Percentiles rank a stretch among this genome's conserved stretches.
Evolutionary conservation across 805 yeast genomes (phyloP).

Genomic region (Metschnikowia chrysomelidarum): DNA sequence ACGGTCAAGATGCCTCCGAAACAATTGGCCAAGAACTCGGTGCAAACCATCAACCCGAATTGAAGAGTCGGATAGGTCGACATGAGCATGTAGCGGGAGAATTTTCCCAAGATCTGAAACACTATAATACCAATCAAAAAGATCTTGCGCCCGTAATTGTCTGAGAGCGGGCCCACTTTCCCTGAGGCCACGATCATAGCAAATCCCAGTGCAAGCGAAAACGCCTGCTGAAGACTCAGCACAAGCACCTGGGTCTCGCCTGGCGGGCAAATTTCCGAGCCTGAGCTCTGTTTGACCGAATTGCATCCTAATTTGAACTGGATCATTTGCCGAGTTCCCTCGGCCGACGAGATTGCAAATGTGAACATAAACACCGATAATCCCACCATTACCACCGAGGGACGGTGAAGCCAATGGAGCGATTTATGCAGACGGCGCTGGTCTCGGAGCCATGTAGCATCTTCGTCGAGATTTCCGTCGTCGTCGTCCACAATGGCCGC

Average conservation of each 20-base stretch:
- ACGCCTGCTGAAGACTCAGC: conserved; percentile 50
- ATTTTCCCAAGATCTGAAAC: conserved; percentile 23
- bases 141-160: conserved; percentile 36
- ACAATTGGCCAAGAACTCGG: conserved; percentile 45
- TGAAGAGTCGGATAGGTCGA: conserved; percentile 27
- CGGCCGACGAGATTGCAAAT: conserved; percentile 38
- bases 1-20: conserved; percentile 65
- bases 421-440: conserved; percentile 43
- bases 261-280: conserved; percentile 28
- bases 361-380: conserved; percentile 41
- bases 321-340: conserved; percentile 41
- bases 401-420: conserved; percentile 55
- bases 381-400: conserved; percentile 53
- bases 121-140: conserved; percentile 23
- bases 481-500: conserved; percentile 39
- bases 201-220: conserved; percentile 40
- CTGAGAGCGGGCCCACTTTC: conserved; percentile 41
- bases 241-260: conserved; percentile 35
- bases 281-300: conserved; percentile 15
- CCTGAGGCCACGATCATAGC: conserved; percentile 55
- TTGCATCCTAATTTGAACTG: conserved; percentile 31
- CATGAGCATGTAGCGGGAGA: conserved; percentile 26
- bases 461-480: conserved; percentile 36
- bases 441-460: conserved; percentile 49
- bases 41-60: conserved; percentile 38